A percentile compares a stretch with the other conserved stretches of the same genome.
phyloP scores from a whole-genome alignment of 331 rosid species.

The Prunus yedoensis region DNA sequence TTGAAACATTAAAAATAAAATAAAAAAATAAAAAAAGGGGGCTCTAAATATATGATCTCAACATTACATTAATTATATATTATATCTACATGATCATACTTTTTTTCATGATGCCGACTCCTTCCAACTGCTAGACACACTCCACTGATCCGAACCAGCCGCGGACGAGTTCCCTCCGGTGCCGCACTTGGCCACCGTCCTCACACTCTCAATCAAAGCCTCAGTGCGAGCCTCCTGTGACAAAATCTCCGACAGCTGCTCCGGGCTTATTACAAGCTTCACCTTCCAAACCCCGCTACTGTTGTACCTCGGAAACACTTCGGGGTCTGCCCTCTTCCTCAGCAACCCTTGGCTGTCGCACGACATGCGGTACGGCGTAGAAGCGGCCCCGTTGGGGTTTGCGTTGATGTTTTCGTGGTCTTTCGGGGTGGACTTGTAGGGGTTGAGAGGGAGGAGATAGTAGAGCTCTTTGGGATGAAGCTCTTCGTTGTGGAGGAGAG shows the following conservation, averaged over 20 bases:
- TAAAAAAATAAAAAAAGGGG: not conserved
- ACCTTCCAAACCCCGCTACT: slow-evolving; percentile 87
- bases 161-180: slow-evolving; percentile 47
- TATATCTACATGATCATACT: slow-evolving; percentile 12
- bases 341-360: slow-evolving; percentile 14
- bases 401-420: not conserved
- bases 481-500: slow-evolving; percentile 59
- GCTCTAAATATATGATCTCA: not conserved
- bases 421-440: slow-evolving; percentile 22
- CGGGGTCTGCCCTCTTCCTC: slow-evolving; percentile 40
- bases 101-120: slow-evolving; percentile 13
- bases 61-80: too few relatives aligned
- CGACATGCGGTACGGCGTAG: slow-evolving; percentile 75
- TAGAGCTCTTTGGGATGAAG: slow-evolving; percentile 61
- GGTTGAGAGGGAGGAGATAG: slow-evolving; percentile 78
- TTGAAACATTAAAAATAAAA: not conserved
- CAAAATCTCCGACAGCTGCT: slow-evolving; percentile 77
- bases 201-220: slow-evolving; percentile 78
- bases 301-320: slow-evolving; percentile 63
- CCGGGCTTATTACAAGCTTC: slow-evolving; percentile 74
- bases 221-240: slow-evolving; percentile 69
- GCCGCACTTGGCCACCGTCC: slow-evolving; percentile 89
- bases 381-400: not conserved
- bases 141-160: slow-evolving; percentile 63
- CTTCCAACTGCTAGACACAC: slow-evolving; percentile 68